Evolutionary conservation across 257 asterid genomes (phyloP), one percentile per base, ranked within the genome.

Genomic region (Nicotiana obtusifolia): DNA sequence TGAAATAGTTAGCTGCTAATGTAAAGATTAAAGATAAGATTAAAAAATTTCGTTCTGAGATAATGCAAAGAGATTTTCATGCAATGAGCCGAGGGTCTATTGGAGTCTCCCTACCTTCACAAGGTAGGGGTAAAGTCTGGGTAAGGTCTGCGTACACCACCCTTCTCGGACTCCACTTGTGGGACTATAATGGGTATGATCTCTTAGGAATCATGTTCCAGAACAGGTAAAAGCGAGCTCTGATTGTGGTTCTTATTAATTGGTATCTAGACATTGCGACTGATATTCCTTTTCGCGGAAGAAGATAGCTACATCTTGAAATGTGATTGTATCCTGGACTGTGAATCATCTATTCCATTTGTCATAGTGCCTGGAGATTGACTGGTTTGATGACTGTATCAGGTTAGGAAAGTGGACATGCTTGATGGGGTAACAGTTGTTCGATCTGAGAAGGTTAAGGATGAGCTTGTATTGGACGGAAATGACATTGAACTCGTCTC

Each of bases 401-500:
- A 73, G 79, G 79, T 73, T 7, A 49, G 80, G 80, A 75, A 75
- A 75, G 80, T 75, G 10, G 80, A 75, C 44, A 75, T 75, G 80
- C 80, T 75, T 49, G 80, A 75, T 49, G 80, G 80, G 17, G 80
- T 75, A 15, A 49, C 80, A 3, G 80, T 75, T 75, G 44, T 75
- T 75, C 62, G 80, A 49, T 75, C 80, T 49, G 80, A 75, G 7
- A 75, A 75, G 80, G 80, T 75, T 26, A 75, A 75, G 80, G 80
- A 75, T 1, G 80, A 75, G 44, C 80, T 75, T 26, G 62, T 75
- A 4, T 26, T 75, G 80, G 80, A 75, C 49, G 80, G 80, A 75
- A 75, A 75, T 75, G 80, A 75, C 44, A 75, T 75, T 75, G 80
- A 75, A 44, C 80, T 75, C 0, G 80, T 75, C 7, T 75, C 80